These are phyloP conservation scores for Nosema granulosis DNA, from an alignment of 371 early-diverging fungal species.

Conservation along the genomic window DNA sequence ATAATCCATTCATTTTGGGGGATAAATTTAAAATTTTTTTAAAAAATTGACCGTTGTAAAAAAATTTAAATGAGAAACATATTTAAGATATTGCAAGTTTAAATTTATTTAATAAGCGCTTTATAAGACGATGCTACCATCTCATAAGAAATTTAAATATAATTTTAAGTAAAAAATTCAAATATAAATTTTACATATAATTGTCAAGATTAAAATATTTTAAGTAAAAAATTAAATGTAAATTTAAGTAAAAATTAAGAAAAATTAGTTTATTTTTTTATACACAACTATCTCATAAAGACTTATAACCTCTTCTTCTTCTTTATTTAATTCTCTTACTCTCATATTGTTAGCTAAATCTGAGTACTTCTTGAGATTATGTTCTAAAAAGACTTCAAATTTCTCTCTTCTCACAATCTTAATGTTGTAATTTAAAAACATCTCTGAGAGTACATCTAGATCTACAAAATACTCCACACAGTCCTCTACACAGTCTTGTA, in stretches of 20 bases:
- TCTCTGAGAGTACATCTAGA: slow-evolving; percentile 35
- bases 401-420: slow-evolving; percentile 38
- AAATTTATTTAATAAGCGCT: too few species aligned
- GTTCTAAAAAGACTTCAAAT: slow-evolving; percentile 59
- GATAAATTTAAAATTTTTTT: slow-evolving; percentile 61
- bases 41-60: slow-evolving; percentile 32
- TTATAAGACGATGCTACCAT: too few species aligned
- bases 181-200: too few species aligned
- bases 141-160: too few species aligned
- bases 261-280: too few species aligned
- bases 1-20: slow-evolving; percentile 73
- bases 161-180: too few species aligned
- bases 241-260: too few species aligned
- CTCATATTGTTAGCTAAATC: slow-evolving; percentile 50
- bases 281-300: slow-evolving; percentile 61
- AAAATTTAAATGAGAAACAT: slow-evolving; percentile 8
- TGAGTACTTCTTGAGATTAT: slow-evolving; percentile 24
- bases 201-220: too few species aligned
- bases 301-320: slow-evolving; percentile 62
- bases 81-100: too few species aligned
- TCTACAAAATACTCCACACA: slow-evolving; percentile 85
- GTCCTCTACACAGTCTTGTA: slow-evolving; percentile 88
- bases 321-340: slow-evolving; percentile 24
- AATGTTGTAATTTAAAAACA: slow-evolving; percentile 36
- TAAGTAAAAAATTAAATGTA: too few species aligned